phyloP scores from a whole-genome alignment of 352 stramenopile genomes.

The Phytophthora cryptogea region DNA sequence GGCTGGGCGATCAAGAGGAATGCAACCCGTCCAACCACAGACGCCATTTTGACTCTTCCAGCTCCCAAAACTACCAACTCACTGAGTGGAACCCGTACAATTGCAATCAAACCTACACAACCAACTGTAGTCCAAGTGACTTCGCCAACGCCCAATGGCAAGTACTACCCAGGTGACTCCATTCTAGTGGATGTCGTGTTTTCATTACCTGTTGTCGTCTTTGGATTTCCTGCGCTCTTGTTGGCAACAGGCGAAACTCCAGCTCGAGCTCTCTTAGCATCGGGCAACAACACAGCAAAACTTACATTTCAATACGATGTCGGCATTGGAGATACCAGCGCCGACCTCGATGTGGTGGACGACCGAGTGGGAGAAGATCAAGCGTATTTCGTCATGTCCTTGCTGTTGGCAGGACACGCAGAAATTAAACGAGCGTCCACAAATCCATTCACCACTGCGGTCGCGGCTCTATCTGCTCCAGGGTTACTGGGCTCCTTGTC shows the following conservation, averaged over 20 bases:
- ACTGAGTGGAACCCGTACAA: constrained; percentile 47
- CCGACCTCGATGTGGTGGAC: constrained; percentile 52
- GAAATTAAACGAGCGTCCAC: constrained; percentile 61
- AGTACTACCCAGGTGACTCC: constrained; percentile 61
- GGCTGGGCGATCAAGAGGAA: constrained; percentile 44
- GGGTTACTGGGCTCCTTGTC: constrained; percentile 54
- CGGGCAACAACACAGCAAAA: constrained; percentile 46
- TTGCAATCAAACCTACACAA: constrained; percentile 60
- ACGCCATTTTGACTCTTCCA: constrained; percentile 54
- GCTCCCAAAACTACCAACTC: constrained; percentile 42
- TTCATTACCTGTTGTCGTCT: constrained; percentile 65
- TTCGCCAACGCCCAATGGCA: constrained; percentile 40
- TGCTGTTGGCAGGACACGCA: constrained; percentile 36
- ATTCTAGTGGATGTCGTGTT: constrained; percentile 63
- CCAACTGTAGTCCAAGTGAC: constrained; percentile 47
- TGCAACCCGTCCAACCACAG: constrained; percentile 50
- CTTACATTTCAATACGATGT: constrained; percentile 63
- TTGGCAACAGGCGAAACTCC: constrained; percentile 27
- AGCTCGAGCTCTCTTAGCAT: constrained; percentile 30
- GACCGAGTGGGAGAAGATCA: constrained; percentile 41
- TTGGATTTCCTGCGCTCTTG: constrained; percentile 47
- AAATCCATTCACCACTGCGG: constrained; percentile 43
- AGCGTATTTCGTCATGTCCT: constrained; percentile 55
- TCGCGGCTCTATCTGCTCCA: constrained; percentile 50
- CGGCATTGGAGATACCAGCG: constrained; percentile 40